phyloP scores from a whole-genome alignment of 2,329 filamentous ascomycete genomes.

The Geosmithia morbida region DNA sequence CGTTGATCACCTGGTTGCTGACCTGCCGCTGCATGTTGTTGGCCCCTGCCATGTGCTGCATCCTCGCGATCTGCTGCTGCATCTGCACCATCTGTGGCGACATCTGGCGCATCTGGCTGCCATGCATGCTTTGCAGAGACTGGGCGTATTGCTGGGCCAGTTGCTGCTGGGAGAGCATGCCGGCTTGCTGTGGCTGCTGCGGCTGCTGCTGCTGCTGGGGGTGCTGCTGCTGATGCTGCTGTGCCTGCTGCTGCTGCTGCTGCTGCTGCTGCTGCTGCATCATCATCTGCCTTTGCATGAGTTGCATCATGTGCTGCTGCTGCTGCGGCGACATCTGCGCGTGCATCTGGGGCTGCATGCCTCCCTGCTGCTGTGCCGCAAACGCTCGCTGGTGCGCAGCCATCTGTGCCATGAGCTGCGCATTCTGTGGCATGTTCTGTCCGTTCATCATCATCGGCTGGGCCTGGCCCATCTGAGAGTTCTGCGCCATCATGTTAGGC shows the following conservation, averaged over 20 bases:
- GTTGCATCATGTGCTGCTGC: slow-evolving; percentile 17
- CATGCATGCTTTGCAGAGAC: slow-evolving; percentile 25
- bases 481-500: slow-evolving; percentile 42
- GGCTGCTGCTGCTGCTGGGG: slow-evolving; percentile 16
- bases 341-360: slow-evolving; percentile 17
- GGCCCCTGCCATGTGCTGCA: slow-evolving; percentile 14
- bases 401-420: slow-evolving; percentile 27
- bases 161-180: slow-evolving; percentile 27
- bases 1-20: slow-evolving; percentile 25
- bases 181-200: slow-evolving; percentile 17
- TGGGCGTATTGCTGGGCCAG: slow-evolving; percentile 28
- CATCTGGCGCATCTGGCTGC: slow-evolving; percentile 18
- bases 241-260: slow-evolving; percentile 15
- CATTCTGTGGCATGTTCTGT: slow-evolving; percentile 22
- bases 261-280: slow-evolving; percentile 21
- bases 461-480: slow-evolving; percentile 35
- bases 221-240: slow-evolving; percentile 24
- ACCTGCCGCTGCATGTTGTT: slow-evolving; percentile 16
- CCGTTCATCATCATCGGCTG: slow-evolving; percentile 38
- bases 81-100: slow-evolving; percentile 19
- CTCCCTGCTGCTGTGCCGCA: slow-evolving; percentile 21
- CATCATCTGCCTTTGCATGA: slow-evolving; percentile 22
- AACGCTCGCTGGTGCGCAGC: slow-evolving; percentile 31
- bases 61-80: slow-evolving; percentile 19
- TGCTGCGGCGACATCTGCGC: slow-evolving; percentile 6